A percentile compares a stretch with the other conserved stretches of the same genome.
These are phyloP conservation scores for Evansstolkia leycettana DNA, from an alignment of 495 filamentous ascomycete species.

Conservation along the genomic window DNA sequence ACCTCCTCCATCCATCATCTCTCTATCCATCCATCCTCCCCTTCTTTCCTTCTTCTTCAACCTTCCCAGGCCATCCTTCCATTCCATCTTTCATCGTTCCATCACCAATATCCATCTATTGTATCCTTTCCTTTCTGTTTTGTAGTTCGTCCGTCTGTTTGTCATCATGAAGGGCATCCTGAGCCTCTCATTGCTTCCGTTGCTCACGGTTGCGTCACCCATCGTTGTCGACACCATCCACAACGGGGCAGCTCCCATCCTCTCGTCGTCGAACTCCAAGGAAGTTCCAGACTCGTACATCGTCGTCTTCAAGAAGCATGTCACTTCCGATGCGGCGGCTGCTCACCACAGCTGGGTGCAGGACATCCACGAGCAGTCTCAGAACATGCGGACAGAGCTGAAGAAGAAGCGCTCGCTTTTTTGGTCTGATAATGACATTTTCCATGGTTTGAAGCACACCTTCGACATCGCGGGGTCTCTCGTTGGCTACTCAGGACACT, in stretches of 20 bases:
- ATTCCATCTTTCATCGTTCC: constrained; percentile 13
- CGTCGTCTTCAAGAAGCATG: constrained; percentile 95
- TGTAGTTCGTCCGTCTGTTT: constrained; percentile 1
- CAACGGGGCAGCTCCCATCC: constrained; percentile 74
- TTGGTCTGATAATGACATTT: constrained; percentile 56
- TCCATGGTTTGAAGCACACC: constrained; percentile 84
- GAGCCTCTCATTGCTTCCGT: constrained; percentile 50
- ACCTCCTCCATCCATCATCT: constrained; percentile 12
- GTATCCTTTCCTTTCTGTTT: constrained; percentile 3
- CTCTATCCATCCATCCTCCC: constrained; percentile 6
- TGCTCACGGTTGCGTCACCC: constrained; percentile 63
- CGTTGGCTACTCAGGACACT: constrained; percentile 90
- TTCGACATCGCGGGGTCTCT: constrained; percentile 78
- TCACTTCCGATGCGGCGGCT: constrained; percentile 49
- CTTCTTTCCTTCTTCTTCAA: constrained; percentile 11
- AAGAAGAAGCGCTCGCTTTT: constrained; percentile 78
- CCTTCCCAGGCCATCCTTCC: constrained; percentile 9
- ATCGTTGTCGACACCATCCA: constrained; percentile 69
- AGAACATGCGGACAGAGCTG: constrained; percentile 62
- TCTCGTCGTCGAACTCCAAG: constrained; percentile 65
- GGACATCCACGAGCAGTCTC: constrained; percentile 51
- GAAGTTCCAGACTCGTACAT: constrained; percentile 89
- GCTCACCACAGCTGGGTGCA: constrained; percentile 89
- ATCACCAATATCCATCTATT: constrained; percentile 4
- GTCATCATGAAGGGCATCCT: constrained; percentile 62